These are phyloP conservation scores for Bassia scoparia DNA, from an alignment of 148 eudicot genomes.

Conservation along the genomic window DNA sequence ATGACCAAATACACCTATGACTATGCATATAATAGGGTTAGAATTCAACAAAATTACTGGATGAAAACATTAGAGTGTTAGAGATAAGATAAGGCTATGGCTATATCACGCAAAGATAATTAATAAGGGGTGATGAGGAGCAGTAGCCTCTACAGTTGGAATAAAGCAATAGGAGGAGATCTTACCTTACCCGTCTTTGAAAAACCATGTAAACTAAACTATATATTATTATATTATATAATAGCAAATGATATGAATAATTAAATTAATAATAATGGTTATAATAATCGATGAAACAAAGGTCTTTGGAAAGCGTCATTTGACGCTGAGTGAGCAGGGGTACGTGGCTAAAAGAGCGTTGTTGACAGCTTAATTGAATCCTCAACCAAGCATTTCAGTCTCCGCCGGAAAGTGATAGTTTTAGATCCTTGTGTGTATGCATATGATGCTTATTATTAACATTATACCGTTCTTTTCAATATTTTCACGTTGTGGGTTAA, in stretches of 20 bases:
- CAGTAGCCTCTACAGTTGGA: constrained; percentile 20
- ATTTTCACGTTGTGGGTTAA: too few relatives aligned
- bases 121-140: background rate
- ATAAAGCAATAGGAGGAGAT: constrained; percentile 25
- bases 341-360: constrained; percentile 33
- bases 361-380: constrained; percentile 47
- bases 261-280: background rate
- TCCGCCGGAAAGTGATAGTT: constrained; percentile 44
- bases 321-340: constrained; percentile 23
- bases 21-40: too few relatives aligned
- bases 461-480: too few relatives aligned
- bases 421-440: constrained; percentile 9
- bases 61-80: too few relatives aligned
- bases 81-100: background rate
- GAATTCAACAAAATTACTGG: too few relatives aligned
- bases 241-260: background rate
- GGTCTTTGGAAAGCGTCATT: constrained; percentile 24
- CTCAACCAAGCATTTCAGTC: constrained; percentile 27
- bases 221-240: background rate
- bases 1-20: too few relatives aligned
- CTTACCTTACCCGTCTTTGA: constrained; percentile 22
- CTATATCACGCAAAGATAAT: background rate
- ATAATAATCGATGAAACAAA: constrained; percentile 7
- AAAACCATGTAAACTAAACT: constrained; percentile 10
- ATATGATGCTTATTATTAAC: background rate